Evolutionary conservation across 345 rosid genomes (phyloP).

Genomic region (Citrus cavaleriei): DNA sequence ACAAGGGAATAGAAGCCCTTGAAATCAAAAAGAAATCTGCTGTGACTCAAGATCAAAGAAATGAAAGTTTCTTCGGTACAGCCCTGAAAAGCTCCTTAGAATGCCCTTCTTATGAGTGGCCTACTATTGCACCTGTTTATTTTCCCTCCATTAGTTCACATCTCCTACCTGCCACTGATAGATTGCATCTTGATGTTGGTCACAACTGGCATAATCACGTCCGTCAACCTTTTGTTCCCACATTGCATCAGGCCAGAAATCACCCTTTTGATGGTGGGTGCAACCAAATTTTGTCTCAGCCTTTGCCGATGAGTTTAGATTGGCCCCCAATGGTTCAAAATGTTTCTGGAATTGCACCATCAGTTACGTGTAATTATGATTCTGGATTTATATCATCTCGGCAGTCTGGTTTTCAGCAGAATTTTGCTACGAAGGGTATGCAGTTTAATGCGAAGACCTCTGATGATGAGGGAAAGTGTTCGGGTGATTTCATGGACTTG

Average conservation of each 20-base stretch:
- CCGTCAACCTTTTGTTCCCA: conserved; percentile 69
- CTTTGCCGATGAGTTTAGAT: conserved; percentile 85
- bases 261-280: conserved; percentile 61
- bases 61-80: conserved; percentile 29
- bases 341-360: conserved; percentile 60
- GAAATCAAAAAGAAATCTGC: conserved; percentile 38
- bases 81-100: conserved; percentile 43
- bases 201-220: conserved; percentile 72
- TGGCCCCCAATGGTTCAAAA: conserved; percentile 96
- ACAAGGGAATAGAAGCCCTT: conserved; percentile 26
- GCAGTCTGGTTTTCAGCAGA: conserved; percentile 50
- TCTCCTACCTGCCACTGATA: conserved; percentile 82
- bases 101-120: conserved; percentile 84
- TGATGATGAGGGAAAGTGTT: conserved; percentile 49
- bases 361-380: conserved; percentile 68
- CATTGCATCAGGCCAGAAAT: conserved; percentile 74
- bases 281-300: conserved; percentile 61
- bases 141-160: conserved; percentile 70
- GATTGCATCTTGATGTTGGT: conserved; percentile 94
- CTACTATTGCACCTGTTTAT: conserved; percentile 65
- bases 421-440: conserved; percentile 36
- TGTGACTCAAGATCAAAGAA: conserved; percentile 31
- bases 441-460: conserved; percentile 31
- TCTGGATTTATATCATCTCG: conserved; percentile 57
- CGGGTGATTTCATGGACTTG: conserved; percentile 57